phyloP scores from a whole-genome alignment of 169 alveolate genomes.

The Cryptosporidium andersoni region DNA sequence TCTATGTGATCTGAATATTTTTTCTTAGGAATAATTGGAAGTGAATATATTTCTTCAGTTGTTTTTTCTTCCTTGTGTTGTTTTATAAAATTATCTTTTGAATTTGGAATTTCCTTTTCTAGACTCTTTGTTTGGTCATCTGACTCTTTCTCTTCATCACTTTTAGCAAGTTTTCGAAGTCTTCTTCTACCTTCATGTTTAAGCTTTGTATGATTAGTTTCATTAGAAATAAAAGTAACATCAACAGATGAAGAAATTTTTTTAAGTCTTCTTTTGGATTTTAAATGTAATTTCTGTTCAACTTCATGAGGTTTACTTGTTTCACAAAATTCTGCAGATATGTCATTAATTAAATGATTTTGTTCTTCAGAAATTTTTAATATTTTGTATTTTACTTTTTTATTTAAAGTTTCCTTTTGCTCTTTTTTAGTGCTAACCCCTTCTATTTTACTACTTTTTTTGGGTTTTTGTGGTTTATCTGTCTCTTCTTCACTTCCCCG shows the following conservation, averaged over 20 bases:
- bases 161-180: background rate
- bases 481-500: too few species aligned
- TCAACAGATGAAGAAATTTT: background rate
- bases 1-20: background rate
- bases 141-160: background rate
- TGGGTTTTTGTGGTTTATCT: too few species aligned
- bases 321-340: background rate
- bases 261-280: slow-evolving; percentile 7
- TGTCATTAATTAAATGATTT: background rate
- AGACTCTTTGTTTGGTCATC: background rate
- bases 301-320: background rate
- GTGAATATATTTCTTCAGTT: background rate
- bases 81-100: background rate
- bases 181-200: background rate
- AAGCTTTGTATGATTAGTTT: background rate
- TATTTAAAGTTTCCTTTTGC: too few species aligned
- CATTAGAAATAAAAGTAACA: background rate
- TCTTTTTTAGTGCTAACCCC: too few species aligned
- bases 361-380: background rate
- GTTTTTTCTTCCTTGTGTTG: background rate
- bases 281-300: too few species aligned
- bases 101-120: background rate
- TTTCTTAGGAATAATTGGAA: slow-evolving; percentile 33
- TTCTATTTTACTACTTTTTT: too few species aligned
- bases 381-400: too few species aligned